phyloP scores from a whole-genome alignment of 192 early-diverging fungal genomes.

The Umbelopsis isabellina region DNA sequence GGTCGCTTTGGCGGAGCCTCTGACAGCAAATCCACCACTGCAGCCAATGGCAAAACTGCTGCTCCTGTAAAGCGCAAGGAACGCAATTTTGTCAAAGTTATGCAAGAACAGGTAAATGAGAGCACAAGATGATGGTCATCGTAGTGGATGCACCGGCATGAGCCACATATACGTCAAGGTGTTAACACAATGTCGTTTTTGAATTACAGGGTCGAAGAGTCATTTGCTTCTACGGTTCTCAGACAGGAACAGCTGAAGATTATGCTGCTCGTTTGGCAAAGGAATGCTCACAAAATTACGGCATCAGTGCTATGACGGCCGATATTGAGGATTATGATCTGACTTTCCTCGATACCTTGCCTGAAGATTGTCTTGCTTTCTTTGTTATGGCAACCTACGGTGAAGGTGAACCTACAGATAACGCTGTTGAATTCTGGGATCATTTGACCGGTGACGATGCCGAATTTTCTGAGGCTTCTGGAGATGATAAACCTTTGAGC shows the following conservation, averaged over 20 bases:
- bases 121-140: neutral
- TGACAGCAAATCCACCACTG: constrained; percentile 3
- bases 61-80: constrained; percentile 40
- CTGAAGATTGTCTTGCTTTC: constrained; percentile 72
- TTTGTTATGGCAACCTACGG: constrained; percentile 98
- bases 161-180: neutral
- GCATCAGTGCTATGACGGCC: constrained; percentile 74
- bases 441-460: constrained; percentile 76
- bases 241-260: constrained; percentile 99
- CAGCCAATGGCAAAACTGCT: constrained; percentile 35
- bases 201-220: constrained; percentile 68
- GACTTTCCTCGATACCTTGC: constrained; percentile 74
- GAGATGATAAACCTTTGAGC: constrained; percentile 56
- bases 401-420: constrained; percentile 98
- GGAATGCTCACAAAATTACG: constrained; percentile 74
- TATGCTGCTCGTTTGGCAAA: constrained; percentile 91
- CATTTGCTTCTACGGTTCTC: constrained; percentile 94
- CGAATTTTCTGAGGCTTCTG: constrained; percentile 66
- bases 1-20: constrained; percentile 7
- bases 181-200: neutral
- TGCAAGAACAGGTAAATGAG: constrained; percentile 54
- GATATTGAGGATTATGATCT: constrained; percentile 95
- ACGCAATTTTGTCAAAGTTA: constrained; percentile 58
- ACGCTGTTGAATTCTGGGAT: constrained; percentile 93
- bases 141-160: neutral